Conservation (phyloP, 2,329 filamentous ascomycete species). For the Colletotrichum sp. region DNA sequence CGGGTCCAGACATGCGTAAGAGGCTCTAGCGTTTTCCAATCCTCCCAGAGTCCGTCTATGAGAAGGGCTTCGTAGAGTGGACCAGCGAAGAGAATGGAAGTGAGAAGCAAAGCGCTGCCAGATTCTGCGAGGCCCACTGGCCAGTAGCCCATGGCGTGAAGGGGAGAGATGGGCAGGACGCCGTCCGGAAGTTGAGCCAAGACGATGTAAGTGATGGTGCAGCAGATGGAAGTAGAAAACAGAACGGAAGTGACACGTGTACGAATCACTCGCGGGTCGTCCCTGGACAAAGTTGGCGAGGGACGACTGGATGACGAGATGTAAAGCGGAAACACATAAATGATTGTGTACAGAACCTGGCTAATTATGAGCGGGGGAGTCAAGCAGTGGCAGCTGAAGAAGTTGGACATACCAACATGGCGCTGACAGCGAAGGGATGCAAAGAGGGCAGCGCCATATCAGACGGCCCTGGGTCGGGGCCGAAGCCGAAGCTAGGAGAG, state of each 20-base stretch:
- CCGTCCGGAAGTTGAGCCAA: conserved; percentile 49
- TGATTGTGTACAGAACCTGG: conserved; percentile 79
- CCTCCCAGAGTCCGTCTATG: conserved; percentile 72
- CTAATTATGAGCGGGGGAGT: not conserved
- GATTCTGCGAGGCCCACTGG: conserved; percentile 73
- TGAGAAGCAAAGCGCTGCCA: conserved; percentile 69
- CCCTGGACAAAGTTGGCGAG: conserved; percentile 78
- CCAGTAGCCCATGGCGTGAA: conserved; percentile 82
- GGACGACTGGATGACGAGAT: conserved; percentile 80
- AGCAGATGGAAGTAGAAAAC: conserved; percentile 74
- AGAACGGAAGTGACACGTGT: conserved; percentile 83
- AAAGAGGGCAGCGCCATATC: not conserved
- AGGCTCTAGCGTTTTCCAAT: conserved; percentile 64
- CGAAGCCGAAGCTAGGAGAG: not conserved
- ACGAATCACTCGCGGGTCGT: conserved; percentile 88
- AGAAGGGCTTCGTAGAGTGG: conserved; percentile 83
- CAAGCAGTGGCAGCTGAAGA: too few species aligned
- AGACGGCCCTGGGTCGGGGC: not conserved
- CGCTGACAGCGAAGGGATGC: conserved; percentile 7
- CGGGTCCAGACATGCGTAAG: conserved; percentile 68
- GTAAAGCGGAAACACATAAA: conserved; percentile 94
- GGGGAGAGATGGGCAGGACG: conserved; percentile 54
- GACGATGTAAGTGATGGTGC: conserved; percentile 69
- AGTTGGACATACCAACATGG: conserved; percentile 19
- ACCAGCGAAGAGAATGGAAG: conserved; percentile 79